Conservation (phyloP, 352 stramenopile genomes). For the Globisporangium iwayamae region DNA sequence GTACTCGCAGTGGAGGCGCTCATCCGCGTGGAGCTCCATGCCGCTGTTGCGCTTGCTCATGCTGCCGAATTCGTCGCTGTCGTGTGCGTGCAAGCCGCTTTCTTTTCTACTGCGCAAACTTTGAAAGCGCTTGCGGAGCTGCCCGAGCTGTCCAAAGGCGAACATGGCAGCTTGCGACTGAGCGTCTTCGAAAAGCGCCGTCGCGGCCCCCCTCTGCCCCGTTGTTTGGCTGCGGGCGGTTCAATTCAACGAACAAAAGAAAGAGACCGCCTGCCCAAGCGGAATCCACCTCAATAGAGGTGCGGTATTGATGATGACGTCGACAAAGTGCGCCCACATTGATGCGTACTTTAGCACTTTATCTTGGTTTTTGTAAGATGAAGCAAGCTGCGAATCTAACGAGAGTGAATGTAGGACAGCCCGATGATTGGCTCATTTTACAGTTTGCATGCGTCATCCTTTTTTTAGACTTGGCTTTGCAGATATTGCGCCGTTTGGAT, state of each 20-base stretch:
- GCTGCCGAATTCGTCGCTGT: conserved; percentile 7
- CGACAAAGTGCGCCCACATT: not conserved
- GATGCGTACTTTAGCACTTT: not conserved
- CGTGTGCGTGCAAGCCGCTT: conserved; percentile 19
- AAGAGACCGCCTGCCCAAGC: conserved; percentile 4
- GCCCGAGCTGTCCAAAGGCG: conserved; percentile 18
- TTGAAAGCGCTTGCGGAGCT: conserved; percentile 38
- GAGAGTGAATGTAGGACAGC: not conserved
- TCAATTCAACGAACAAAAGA: conserved; percentile 5
- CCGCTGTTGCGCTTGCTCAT: conserved; percentile 9
- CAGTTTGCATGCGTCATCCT: not conserved
- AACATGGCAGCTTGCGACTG: conserved; percentile 25
- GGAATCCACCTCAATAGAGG: conserved; percentile 5
- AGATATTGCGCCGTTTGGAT: not conserved
- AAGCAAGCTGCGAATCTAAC: not conserved
- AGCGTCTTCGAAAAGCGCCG: not conserved
- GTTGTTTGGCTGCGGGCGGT: conserved; percentile 4
- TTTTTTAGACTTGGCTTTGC: not conserved
- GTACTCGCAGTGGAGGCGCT: conserved; percentile 67
- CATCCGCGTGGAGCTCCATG: conserved; percentile 32
- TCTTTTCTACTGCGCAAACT: conserved; percentile 42
- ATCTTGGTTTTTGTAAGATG: not conserved
- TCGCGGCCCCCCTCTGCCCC: not conserved
- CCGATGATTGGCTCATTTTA: not conserved
- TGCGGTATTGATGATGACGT: not conserved